Base-by-base conservation (phyloP, 208 protist species). In the Balamuthia mandrillaris region DNA sequence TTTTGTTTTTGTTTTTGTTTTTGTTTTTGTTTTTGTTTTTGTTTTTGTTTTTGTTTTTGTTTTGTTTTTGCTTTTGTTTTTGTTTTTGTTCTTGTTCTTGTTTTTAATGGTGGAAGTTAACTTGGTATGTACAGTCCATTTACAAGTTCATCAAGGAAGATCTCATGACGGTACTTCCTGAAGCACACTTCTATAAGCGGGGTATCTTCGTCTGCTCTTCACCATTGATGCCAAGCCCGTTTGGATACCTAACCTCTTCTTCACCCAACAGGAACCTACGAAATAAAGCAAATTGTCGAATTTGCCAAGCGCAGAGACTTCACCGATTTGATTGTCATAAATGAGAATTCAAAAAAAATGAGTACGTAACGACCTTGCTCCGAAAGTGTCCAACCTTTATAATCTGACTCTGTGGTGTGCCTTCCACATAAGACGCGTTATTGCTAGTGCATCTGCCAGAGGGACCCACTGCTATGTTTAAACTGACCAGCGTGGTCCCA, bases 391-490 rank as follows among this genome's bases (percentile, higher is more conserved):
- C n/a, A n/a, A n/a, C n/a, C n/a, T n/a, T n/a, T 3, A 12, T 70
- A 70, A 39, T n/a, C 61, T 70, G 7, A 12, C 70, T 60, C 24
- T 42, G 2, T 29, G 24, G n/a, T n/a, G n/a, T n/a, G n/a, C n/a
- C n/a, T n/a, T n/a, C n/a, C n/a, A n/a, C n/a, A n/a, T 27, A 21
- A 63, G 74, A 86, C 83, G 45, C 45, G 10, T 44, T 93, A 35
- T 75, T 90, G 51, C 35, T 96, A 6, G 84, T 92, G 49, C 94
- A 96, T 88, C 88, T 97, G 42, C 96, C 96, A 5, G 81, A 95
- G 31, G 96, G 96, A 1, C 96, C 96, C 4, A 96, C 95, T 2
- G 93, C 94, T 27, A 70, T 88, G 51, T 97, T 96, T 79, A 94
- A 92, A 78, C 27, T 97, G 27, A 92, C 90, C 6, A 91, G 39